These are phyloP conservation scores for Phytophthora syringae DNA, from an alignment of 352 stramenopile genomes.

Conservation along the genomic window DNA sequence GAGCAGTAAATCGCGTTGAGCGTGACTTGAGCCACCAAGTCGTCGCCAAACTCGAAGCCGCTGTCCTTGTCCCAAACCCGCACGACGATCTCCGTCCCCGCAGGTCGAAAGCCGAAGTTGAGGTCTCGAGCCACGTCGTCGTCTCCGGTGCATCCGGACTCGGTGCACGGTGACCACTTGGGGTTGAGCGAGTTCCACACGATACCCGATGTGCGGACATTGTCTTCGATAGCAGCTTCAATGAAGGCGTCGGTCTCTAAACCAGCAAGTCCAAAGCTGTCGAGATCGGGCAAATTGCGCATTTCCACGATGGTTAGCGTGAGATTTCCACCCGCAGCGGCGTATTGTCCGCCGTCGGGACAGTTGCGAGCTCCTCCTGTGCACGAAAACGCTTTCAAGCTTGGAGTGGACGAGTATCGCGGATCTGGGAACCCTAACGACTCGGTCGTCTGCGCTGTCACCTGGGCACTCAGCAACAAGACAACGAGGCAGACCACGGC, in stretches of 20 bases:
- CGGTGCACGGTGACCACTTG: slow-evolving; percentile 64
- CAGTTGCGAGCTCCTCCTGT: slow-evolving; percentile 70
- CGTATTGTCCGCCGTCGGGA: slow-evolving; percentile 73
- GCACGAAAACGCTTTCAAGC: slow-evolving; percentile 74
- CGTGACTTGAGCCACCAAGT: slow-evolving; percentile 76
- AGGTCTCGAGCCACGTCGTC: slow-evolving; percentile 70
- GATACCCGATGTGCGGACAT: slow-evolving; percentile 57
- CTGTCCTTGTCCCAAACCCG: slow-evolving; percentile 80
- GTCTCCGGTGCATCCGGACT: slow-evolving; percentile 48
- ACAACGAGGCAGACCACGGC: slow-evolving; percentile 2
- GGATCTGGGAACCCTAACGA: slow-evolving; percentile 72
- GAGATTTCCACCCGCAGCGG: slow-evolving; percentile 84
- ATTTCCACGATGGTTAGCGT: slow-evolving; percentile 88
- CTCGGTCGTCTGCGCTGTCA: slow-evolving; percentile 55
- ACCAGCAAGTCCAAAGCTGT: slow-evolving; percentile 72
- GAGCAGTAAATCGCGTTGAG: slow-evolving; percentile 88
- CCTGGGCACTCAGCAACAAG: slow-evolving; percentile 1
- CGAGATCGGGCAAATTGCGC: slow-evolving; percentile 85
- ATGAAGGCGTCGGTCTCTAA: slow-evolving; percentile 84
- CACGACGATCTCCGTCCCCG: slow-evolving; percentile 79
- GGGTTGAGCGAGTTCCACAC: slow-evolving; percentile 84
- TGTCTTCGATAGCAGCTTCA: slow-evolving; percentile 75
- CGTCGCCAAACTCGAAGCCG: slow-evolving; percentile 89
- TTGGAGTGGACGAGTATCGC: slow-evolving; percentile 57
- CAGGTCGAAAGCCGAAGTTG: slow-evolving; percentile 86